Percentiles rank a stretch among this genome's conserved stretches.
phyloP scores from a whole-genome alignment of 2,329 filamentous ascomycete genomes.

The Fusarium gaditjirri region DNA sequence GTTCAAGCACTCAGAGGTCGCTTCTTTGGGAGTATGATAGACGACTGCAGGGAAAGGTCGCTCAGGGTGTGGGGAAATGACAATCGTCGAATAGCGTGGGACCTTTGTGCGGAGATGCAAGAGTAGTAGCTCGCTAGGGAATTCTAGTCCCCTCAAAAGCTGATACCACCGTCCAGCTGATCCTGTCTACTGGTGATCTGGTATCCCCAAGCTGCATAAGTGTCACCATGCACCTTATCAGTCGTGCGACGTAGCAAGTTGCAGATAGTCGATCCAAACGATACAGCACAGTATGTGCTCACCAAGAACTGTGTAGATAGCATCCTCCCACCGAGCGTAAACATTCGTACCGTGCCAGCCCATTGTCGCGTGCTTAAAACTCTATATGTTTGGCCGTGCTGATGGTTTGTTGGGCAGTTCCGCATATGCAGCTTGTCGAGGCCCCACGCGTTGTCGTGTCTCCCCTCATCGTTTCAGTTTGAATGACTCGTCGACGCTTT shows the following conservation, averaged over 20 bases:
- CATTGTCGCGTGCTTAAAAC: conserved; percentile 15
- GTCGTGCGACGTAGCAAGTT: conserved; percentile 31
- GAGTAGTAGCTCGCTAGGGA: conserved; percentile 41
- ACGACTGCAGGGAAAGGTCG: conserved; percentile 35
- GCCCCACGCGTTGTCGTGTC: conserved; percentile 27
- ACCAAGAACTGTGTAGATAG: conserved; percentile 24
- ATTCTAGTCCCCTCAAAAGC: conserved; percentile 38
- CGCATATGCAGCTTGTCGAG: conserved; percentile 40
- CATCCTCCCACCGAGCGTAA: conserved; percentile 10
- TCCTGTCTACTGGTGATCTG: conserved; percentile 33
- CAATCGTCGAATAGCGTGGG: conserved; percentile 34
- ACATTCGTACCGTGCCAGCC: conserved; percentile 8
- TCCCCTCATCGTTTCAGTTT: conserved; percentile 23
- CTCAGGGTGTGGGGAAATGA: conserved; percentile 32
- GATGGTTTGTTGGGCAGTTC: conserved; percentile 39
- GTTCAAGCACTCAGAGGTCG: conserved; percentile 46
- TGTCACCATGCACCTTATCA: conserved; percentile 27
- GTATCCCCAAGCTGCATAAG: conserved; percentile 37
- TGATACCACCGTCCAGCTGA: conserved; percentile 41
- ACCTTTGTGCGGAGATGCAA: conserved; percentile 39
- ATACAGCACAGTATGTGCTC: conserved; percentile 17
- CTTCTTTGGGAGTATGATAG: conserved; percentile 36
- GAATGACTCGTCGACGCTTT: conserved; percentile 46
- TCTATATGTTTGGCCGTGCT: conserved; percentile 18
- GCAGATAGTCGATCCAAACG: conserved; percentile 27